These are phyloP conservation scores for Ogataea philodendri DNA, from an alignment of 805 yeast species.

Conservation along the genomic window DNA sequence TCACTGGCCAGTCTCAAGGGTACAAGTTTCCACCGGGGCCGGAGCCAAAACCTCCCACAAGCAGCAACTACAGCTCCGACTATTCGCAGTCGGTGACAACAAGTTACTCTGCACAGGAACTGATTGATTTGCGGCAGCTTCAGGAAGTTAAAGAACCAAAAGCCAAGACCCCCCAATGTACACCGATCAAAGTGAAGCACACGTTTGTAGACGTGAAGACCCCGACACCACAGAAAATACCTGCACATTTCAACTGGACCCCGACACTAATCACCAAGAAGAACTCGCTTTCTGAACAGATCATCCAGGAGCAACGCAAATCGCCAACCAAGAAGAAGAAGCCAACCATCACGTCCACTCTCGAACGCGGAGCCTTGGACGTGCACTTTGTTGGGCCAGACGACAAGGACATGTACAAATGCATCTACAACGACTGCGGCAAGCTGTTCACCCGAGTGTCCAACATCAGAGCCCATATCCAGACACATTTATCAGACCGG, in stretches of 20 bases:
- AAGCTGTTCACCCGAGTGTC: slow-evolving; percentile 85
- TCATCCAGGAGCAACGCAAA: slow-evolving; percentile 38
- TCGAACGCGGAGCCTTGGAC: slow-evolving; percentile 90
- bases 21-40: slow-evolving; percentile 53
- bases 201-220: slow-evolving; percentile 25
- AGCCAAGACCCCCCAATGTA: slow-evolving; percentile 10
- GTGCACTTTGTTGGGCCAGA: slow-evolving; percentile 80
- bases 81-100: slow-evolving; percentile 24
- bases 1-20: slow-evolving; percentile 47
- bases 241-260: slow-evolving; percentile 34
- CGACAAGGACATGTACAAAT: slow-evolving; percentile 64
- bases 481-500: slow-evolving; percentile 91
- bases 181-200: slow-evolving; percentile 31
- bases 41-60: slow-evolving; percentile 25
- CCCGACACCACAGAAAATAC: slow-evolving; percentile 31
- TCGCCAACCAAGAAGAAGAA: slow-evolving; percentile 47
- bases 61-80: neutral
- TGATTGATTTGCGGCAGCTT: slow-evolving; percentile 32
- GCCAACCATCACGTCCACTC: slow-evolving; percentile 56
- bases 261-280: slow-evolving; percentile 35
- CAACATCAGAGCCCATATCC: slow-evolving; percentile 92
- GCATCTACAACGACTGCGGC: slow-evolving; percentile 75
- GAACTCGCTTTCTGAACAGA: slow-evolving; percentile 29
- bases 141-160: slow-evolving; percentile 7
- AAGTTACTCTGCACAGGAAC: slow-evolving; percentile 42